Evolutionary conservation across 2,329 filamentous ascomycete species (phyloP).

Genomic region (Monosporascus sp.): DNA sequence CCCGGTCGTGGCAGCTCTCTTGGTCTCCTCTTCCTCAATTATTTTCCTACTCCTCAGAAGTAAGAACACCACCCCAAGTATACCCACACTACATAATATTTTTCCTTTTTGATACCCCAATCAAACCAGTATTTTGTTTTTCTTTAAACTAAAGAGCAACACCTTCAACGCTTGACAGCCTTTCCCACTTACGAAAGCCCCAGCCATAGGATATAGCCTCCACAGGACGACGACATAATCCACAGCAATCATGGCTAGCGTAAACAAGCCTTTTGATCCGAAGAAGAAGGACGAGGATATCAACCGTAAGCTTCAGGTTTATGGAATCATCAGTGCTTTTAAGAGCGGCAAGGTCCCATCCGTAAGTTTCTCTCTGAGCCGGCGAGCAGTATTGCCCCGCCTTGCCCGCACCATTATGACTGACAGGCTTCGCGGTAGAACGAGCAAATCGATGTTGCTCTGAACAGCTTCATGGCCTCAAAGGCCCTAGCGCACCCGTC

Average conservation of each 20-base stretch:
- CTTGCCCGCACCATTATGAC: constrained; percentile 2
- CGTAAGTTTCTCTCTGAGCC: constrained; percentile 42
- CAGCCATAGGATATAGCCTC: neutral
- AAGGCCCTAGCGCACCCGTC: constrained; percentile 65
- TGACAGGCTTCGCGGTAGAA: constrained; percentile 49
- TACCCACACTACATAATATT: neutral
- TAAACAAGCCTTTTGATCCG: constrained; percentile 69
- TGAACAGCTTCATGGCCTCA: constrained; percentile 80
- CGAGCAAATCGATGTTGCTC: constrained; percentile 88
- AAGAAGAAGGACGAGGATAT: constrained; percentile 80
- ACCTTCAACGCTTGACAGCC: no score
- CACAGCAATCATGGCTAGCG: constrained; percentile 30
- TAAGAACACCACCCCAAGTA: neutral
- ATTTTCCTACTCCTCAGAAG: neutral
- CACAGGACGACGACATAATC: constrained; percentile 5
- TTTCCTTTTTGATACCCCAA: neutral
- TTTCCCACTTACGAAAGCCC: neutral
- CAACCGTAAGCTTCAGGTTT: constrained; percentile 90
- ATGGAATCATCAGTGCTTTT: constrained; percentile 84
- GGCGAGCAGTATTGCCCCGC: neutral
- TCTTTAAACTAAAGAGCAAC: neutral
- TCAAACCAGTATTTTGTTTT: neutral
- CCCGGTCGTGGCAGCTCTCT: no score
- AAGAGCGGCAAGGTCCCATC: constrained; percentile 86
- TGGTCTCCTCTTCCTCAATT: neutral